Evolutionary conservation across 768 basidiomycete genomes (phyloP).

Genomic region (Dacryopinax primogenitus): DNA sequence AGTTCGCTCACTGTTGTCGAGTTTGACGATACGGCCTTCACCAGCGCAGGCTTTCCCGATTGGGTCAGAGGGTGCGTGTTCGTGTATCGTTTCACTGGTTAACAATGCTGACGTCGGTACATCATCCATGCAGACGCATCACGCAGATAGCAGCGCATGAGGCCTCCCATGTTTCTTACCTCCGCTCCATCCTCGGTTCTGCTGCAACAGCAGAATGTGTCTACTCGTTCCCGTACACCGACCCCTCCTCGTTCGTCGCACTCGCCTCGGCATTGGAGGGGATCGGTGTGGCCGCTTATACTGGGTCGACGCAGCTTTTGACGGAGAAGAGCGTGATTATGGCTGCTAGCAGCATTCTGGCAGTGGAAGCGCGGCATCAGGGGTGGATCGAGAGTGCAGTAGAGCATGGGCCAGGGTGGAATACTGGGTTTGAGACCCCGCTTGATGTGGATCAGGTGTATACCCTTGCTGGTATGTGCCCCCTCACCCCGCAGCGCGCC

Average conservation of each 20-base stretch:
- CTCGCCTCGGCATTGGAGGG: slow-evolving; percentile 43
- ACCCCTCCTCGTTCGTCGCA: slow-evolving; percentile 38
- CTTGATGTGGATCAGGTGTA: slow-evolving; percentile 35
- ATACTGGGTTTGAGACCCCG: slow-evolving; percentile 43
- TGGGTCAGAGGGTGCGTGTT: slow-evolving; percentile 28
- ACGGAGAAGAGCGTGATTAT: slow-evolving; percentile 28
- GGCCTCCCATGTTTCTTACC: slow-evolving; percentile 31
- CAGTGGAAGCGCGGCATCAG: slow-evolving; percentile 52
- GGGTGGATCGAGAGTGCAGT: slow-evolving; percentile 46
- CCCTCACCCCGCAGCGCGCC: neutral
- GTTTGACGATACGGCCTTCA: slow-evolving; percentile 35
- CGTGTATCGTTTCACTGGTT: neutral
- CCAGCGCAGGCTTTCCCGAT: slow-evolving; percentile 27
- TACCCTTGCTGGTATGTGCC: slow-evolving; percentile 29
- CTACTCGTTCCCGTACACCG: slow-evolving; percentile 36
- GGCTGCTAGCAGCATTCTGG: slow-evolving; percentile 46
- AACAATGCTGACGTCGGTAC: neutral
- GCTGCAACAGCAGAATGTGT: slow-evolving; percentile 31
- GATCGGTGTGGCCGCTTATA: slow-evolving; percentile 42
- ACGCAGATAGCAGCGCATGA: slow-evolving; percentile 34
- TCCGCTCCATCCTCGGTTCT: slow-evolving; percentile 27
- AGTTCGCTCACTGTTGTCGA: slow-evolving; percentile 33
- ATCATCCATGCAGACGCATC: slow-evolving; percentile 14
- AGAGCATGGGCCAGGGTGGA: slow-evolving; percentile 41
- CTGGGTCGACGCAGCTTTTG: slow-evolving; percentile 41